Base-by-base conservation (phyloP, 2,329 filamentous ascomycete genomes). In the Blumeria graminis region DNA sequence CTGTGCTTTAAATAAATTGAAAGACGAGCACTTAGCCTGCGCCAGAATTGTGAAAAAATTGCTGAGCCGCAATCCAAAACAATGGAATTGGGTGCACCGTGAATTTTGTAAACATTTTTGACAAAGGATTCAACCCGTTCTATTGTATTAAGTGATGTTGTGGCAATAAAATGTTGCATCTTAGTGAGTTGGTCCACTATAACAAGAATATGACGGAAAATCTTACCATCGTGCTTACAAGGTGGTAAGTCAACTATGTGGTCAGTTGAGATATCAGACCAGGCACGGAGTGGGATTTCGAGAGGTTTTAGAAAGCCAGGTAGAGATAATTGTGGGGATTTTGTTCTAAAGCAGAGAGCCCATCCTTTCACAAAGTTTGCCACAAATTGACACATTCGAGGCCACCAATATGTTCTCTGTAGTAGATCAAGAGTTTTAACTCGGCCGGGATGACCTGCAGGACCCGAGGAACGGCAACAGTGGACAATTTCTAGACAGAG, bases 1-100 rank as follows among this genome's bases (percentile, higher is more conserved):
- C 22, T 48, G 22, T 18, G 59, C 36, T 50, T 35, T 14, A 18
- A 4, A 11, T n/a, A 38, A 13, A 59, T 51, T 9, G 6, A 32
- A 32, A 34, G 46, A 34, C 18, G 5, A 32, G 18, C 28, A 34
- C 28, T 33, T 1, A 62, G 33, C 6, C 38, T 35, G 46, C 56
- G 52, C 60, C 58, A 62, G 36, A 61, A 60, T n/a, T 57, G 45
- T 0, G 35, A 58, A 22, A 53, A 43, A 46, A 62, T 61, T 22
- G 41, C 16, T 5, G 56, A 28, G 6, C 60, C 61, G 14, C 58
- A 11, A 35, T 62, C 55, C 41, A 55, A 56, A 8, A 62, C 55
- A 1, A 62, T 46, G 11, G 48, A 34, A n/a, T 55, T 43, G 6
- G 51, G 53, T 8, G 54, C 18, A 1, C 55, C 51, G 43, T 59